Base-by-base conservation (phyloP, 441 rosid genomes). In the Gossypium davidsonii region DNA sequence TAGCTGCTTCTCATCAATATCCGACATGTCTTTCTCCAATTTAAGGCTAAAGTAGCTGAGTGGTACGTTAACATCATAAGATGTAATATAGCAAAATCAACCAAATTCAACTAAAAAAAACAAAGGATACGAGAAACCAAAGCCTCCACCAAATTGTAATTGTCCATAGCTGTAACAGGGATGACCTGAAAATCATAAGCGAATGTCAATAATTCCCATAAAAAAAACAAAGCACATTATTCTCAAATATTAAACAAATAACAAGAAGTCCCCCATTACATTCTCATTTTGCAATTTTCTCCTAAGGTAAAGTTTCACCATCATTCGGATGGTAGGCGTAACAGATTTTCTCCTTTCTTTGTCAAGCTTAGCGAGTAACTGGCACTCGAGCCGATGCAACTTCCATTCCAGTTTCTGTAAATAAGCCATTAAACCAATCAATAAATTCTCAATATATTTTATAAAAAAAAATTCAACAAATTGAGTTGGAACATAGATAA, bases 71-170 rank as follows among this genome's bases (percentile, higher is more conserved):
- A n/a, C 21, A 73, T 20, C 17, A n/a, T 70, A 71, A 70, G 52
- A 34, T 11, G 31, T 4, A 68, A 44, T 48, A 66, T 6, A 55
- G 21, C 20, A 44, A 68, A 69, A 48, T 52, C 25, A 4, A 67
- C 73, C 48, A 44, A 79, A 76, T 37, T 70, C 58, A 39, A 80
- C 72, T 5, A 64, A 23, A 60, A 21, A 20, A 20, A 68, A 18
- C 42, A 74, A 61, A 87, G 93, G 97, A 95, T 95, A 95, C 97
- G 97, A 44, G 92, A 75, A 74, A 93, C 96, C 87, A 95, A 82
- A 58, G 85, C 90, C 75, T 87, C 95, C 73, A 95, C 95, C 83
- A 90, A 82, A 73, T 72, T 49, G 73, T 91, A 86, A 77, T 83
- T 89, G 80, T 93, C 94, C 17, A 75, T 76, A 48, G 87, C 79